A percentile compares a stretch with the other conserved stretches of the same genome.
Conservation (phyloP, 805 yeast species). For the Cyberlindnera sargentensis region DNA sequence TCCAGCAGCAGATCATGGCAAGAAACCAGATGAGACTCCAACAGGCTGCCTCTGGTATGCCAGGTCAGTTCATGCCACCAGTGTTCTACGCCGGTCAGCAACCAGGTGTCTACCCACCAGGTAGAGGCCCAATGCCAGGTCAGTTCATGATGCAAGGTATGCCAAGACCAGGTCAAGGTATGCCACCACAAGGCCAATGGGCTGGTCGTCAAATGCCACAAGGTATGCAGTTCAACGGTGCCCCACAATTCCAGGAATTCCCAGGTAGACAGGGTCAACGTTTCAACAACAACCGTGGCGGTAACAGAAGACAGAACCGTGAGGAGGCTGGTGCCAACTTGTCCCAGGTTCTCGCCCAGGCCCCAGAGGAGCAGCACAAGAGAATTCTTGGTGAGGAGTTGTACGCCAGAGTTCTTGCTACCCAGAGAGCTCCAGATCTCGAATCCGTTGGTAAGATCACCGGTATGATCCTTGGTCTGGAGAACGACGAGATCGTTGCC, state of each 20-base stretch:
- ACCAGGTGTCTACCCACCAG: slow-evolving; percentile 80
- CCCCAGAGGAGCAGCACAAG: slow-evolving; percentile 90
- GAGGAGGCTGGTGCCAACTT: slow-evolving; percentile 30
- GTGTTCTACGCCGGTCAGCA: slow-evolving; percentile 60
- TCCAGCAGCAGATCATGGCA: slow-evolving; percentile 96
- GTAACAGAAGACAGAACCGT: slow-evolving; percentile 33
- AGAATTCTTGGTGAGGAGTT: slow-evolving; percentile 96
- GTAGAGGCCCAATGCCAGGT: slow-evolving; percentile 79
- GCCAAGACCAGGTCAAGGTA: slow-evolving; percentile 46
- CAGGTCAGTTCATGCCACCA: slow-evolving; percentile 79
- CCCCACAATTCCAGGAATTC: slow-evolving; percentile 70
- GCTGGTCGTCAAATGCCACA: slow-evolving; percentile 51
- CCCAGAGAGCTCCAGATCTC: slow-evolving; percentile 80
- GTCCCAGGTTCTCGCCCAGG: slow-evolving; percentile 54
- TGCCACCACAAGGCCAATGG: slow-evolving; percentile 60
- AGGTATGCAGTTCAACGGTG: slow-evolving; percentile 61
- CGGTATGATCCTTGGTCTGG: slow-evolving; percentile 97
- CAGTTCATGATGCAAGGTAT: slow-evolving; percentile 66
- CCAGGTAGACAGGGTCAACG: slow-evolving; percentile 42
- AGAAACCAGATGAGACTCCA: slow-evolving; percentile 98
- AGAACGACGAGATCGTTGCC: slow-evolving; percentile 81
- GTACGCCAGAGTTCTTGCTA: slow-evolving; percentile 84
- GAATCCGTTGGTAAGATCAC: slow-evolving; percentile 98
- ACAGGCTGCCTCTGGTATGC: slow-evolving; percentile 87
- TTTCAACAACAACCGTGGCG: slow-evolving; percentile 38